Conservation (phyloP, 1,139 yeast genomes). For the Debaryomycetaceae sp. region DNA sequence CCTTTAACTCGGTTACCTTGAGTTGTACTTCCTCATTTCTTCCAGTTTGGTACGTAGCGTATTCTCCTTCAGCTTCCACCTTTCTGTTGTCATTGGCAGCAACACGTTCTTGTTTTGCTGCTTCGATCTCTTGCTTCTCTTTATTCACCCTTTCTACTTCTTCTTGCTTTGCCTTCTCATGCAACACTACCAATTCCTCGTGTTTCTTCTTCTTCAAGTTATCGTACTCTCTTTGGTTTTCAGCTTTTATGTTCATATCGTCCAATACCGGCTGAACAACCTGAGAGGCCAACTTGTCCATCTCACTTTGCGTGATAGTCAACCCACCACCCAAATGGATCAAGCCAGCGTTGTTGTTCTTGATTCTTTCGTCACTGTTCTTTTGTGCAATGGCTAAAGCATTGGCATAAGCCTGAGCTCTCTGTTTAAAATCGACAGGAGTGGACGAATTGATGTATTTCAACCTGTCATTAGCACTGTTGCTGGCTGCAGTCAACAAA, state of each 20-base stretch:
- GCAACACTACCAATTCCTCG: slow-evolving; percentile 30
- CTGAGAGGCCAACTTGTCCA: slow-evolving; percentile 77
- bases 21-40: slow-evolving; percentile 37
- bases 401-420: slow-evolving; percentile 43
- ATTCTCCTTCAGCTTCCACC: slow-evolving; percentile 38
- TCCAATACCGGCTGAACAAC: slow-evolving; percentile 82
- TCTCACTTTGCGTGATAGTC: slow-evolving; percentile 69
- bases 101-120: slow-evolving; percentile 37
- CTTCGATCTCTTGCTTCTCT: slow-evolving; percentile 36
- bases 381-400: slow-evolving; percentile 68
- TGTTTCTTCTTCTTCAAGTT: slow-evolving; percentile 26
- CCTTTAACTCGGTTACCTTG: slow-evolving; percentile 34
- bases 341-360: slow-evolving; percentile 46
- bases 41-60: slow-evolving; percentile 26
- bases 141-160: slow-evolving; percentile 50
- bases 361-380: slow-evolving; percentile 55
- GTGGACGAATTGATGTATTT: slow-evolving; percentile 30
- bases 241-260: slow-evolving; percentile 71
- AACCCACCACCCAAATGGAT: slow-evolving; percentile 89
- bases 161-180: slow-evolving; percentile 47
- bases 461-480: slow-evolving; percentile 55
- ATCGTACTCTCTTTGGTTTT: slow-evolving; percentile 68
- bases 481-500: slow-evolving; percentile 60
- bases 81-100: slow-evolving; percentile 39
- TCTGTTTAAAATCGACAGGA: slow-evolving; percentile 35